phyloP scores from a whole-genome alignment of 2,329 filamentous ascomycete genomes.

The Ceratocystis cacaofunesta region DNA sequence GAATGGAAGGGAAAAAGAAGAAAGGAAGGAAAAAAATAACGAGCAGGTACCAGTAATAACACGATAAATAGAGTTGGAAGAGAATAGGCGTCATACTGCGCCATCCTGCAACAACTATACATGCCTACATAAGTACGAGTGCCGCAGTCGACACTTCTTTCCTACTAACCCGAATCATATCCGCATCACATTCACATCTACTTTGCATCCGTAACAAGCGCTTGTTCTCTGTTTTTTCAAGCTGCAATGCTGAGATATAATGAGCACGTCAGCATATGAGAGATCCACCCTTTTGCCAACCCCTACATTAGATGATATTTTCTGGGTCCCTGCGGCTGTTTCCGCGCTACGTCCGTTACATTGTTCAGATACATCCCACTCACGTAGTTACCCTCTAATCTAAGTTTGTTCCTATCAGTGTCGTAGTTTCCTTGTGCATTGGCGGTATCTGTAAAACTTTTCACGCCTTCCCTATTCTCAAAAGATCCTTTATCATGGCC shows the following conservation, averaged over 20 bases:
- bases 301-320: not conserved
- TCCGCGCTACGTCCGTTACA: not conserved
- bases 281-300: not conserved
- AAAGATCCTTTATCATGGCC: conserved; percentile 27
- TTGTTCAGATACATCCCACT: not conserved
- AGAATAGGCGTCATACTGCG: not conserved
- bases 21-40: not conserved
- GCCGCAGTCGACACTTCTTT: not conserved
- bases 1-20: not conserved
- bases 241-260: not conserved
- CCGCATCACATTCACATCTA: too few species aligned
- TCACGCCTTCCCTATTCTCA: not conserved
- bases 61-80: not conserved
- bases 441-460: not conserved
- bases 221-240: too few species aligned
- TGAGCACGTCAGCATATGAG: not conserved
- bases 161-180: not conserved
- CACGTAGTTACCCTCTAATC: not conserved
- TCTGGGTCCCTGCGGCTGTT: not conserved
- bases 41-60: not conserved
- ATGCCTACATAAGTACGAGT: not conserved
- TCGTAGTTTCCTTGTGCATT: not conserved
- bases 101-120: not conserved
- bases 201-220: too few species aligned
- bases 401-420: not conserved